These are phyloP conservation scores for Parsonsia alboflavescens DNA, from an alignment of 257 asterid species.

Conservation along the genomic window DNA sequence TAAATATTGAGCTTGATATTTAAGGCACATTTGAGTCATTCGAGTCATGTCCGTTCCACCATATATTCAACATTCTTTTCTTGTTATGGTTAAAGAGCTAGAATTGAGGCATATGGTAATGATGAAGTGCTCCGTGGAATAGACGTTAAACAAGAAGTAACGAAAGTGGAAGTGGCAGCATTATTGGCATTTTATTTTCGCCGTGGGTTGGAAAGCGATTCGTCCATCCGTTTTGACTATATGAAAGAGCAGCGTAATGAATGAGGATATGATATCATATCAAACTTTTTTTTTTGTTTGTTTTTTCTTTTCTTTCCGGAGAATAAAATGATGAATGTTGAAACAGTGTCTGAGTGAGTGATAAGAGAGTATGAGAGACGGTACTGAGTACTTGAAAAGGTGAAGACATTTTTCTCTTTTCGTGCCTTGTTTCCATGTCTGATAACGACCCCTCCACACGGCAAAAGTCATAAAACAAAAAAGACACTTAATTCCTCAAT, in stretches of 20 bases:
- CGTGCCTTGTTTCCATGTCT: not conserved
- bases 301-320: too few species aligned
- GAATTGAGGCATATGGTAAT: not conserved
- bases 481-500: too few species aligned
- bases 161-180: not conserved
- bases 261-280: not conserved
- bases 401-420: constrained; percentile 9
- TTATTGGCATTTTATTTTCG: not conserved
- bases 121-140: not conserved
- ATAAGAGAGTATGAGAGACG: not conserved
- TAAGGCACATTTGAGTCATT: too few species aligned
- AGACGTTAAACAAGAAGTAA: not conserved
- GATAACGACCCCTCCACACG: constrained; percentile 11
- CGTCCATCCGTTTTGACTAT: not conserved
- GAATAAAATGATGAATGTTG: not conserved
- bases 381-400: constrained; percentile 7
- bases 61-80: too few species aligned
- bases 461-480: not conserved
- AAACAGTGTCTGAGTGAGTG: not conserved
- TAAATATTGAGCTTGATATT: too few species aligned
- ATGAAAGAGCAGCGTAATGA: not conserved
- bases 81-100: too few species aligned
- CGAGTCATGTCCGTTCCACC: too few species aligned
- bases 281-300: not conserved
- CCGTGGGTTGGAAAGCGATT: not conserved